Evolutionary conservation across 352 stramenopile genomes (phyloP).

Genomic region (Phytopythium delawarense): DNA sequence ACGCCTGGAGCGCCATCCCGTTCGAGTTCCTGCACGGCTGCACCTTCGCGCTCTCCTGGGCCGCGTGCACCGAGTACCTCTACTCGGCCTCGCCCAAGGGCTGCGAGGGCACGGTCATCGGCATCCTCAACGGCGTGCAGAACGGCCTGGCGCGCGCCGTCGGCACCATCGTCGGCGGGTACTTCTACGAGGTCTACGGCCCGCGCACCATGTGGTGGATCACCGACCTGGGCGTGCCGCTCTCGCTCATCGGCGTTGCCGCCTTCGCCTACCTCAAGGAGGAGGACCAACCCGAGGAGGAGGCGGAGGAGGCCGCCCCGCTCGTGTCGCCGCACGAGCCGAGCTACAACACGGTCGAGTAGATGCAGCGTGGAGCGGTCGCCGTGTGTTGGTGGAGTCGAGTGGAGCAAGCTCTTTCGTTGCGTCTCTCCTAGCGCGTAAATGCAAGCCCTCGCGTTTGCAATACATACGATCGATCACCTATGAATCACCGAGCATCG

Average conservation of each 20-base stretch:
- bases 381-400: not conserved
- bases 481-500: not conserved
- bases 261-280: constrained; percentile 64
- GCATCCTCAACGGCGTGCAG: constrained; percentile 71
- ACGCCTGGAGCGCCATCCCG: constrained; percentile 71
- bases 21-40: constrained; percentile 78
- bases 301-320: constrained; percentile 6
- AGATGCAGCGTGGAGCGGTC: not conserved
- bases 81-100: constrained; percentile 58
- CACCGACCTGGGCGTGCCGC: constrained; percentile 59
- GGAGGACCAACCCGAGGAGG: constrained; percentile 23
- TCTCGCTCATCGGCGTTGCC: constrained; percentile 46
- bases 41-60: constrained; percentile 73
- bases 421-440: constrained; percentile 2
- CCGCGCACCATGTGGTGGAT: constrained; percentile 64
- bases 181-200: constrained; percentile 72
- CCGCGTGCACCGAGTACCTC: constrained; percentile 71
- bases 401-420: not conserved
- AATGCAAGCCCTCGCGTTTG: not conserved
- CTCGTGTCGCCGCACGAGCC: constrained; percentile 2
- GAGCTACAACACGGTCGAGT: constrained; percentile 1
- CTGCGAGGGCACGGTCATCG: constrained; percentile 74
- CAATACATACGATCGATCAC: not conserved
- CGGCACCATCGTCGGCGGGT: constrained; percentile 68
- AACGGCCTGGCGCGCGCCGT: constrained; percentile 62